Base-by-base conservation (phyloP, 441 rosid genomes). In the Gossypium schwendimanii region DNA sequence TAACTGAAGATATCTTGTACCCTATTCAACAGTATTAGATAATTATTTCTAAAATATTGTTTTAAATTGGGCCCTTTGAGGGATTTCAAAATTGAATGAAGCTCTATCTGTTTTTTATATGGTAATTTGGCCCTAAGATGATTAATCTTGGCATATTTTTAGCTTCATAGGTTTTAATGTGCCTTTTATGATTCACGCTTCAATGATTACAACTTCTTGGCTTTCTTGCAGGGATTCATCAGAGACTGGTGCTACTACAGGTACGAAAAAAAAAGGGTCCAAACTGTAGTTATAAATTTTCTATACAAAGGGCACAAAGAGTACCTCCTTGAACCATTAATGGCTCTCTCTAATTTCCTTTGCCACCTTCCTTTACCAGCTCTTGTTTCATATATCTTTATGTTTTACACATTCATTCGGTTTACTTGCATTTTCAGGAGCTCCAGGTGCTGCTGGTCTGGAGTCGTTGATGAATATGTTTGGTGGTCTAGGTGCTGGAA, bases 391-490 rank as follows among this genome's bases (percentile, higher is more conserved):
- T 60, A 0, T 28, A 15, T 60, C 11, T 18, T 71, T 59, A 21
- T 61, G 20, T 31, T 61, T 45, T 47, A 10, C 60, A 10, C 44
- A 39, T 6, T 14, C 21, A 5, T 17, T 26, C 3, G 4, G 12
- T 69, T 69, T 54, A 54, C 55, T 39, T 50, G 12, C 17, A 47
- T 60, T 26, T 63, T 66, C 63, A 88, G 92, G 89, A 66, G 58
- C 85, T 8, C 78, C 81, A 0, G 82, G 81, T 45, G 77, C 74
- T 41, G 75, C 72, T 7, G 85, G 84, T 57, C 21, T 88, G 45
- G 90, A 85, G 39, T 70, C 81, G 54, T 76, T 88, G 83, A 85
- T 84, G 87, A 86, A 82, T 76, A 81, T 86, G 89, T 84, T 88
- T 77, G 90, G 92, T 33, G 79, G 87, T 70, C 88, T 88, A 54